Conservation (phyloP, 805 yeast species). For the Priceomyces fermenticarens region DNA sequence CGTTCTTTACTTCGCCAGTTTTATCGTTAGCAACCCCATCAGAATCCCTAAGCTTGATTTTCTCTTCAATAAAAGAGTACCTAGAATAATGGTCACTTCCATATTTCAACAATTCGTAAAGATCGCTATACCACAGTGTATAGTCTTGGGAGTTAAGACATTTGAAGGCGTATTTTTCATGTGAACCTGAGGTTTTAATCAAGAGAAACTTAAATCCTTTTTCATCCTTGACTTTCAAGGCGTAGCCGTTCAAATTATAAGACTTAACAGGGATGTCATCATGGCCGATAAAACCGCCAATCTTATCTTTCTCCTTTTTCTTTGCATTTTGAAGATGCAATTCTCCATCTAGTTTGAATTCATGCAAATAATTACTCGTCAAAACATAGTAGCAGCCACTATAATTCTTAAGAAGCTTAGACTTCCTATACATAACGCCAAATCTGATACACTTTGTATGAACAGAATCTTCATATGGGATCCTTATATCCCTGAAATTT, state of each 20-base stretch:
- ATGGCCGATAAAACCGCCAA: slow-evolving; percentile 40
- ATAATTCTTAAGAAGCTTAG: slow-evolving; percentile 39
- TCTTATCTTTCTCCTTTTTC: slow-evolving; percentile 26
- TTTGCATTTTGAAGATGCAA: slow-evolving; percentile 4
- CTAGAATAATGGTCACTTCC: slow-evolving; percentile 46
- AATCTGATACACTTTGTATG: slow-evolving; percentile 40
- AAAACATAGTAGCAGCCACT: slow-evolving; percentile 34
- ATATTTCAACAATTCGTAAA: slow-evolving; percentile 49
- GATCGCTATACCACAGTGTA: slow-evolving; percentile 53
- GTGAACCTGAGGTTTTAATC: slow-evolving; percentile 21
- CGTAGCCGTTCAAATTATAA: slow-evolving; percentile 38
- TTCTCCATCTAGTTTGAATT: slow-evolving; percentile 32
- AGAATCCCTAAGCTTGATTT: slow-evolving; percentile 24
- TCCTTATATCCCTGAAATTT: slow-evolving; percentile 35
- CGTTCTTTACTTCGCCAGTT: background rate
- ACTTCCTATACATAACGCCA: slow-evolving; percentile 40
- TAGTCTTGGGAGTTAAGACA: slow-evolving; percentile 44
- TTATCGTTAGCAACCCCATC: background rate
- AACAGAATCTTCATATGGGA: slow-evolving; percentile 36
- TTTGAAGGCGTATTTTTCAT: slow-evolving; percentile 39
- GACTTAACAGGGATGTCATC: slow-evolving; percentile 40
- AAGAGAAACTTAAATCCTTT: slow-evolving; percentile 33
- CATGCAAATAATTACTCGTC: slow-evolving; percentile 43
- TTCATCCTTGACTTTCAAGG: slow-evolving; percentile 30
- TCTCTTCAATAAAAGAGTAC: slow-evolving; percentile 44